Evolutionary conservation across 805 yeast genomes (phyloP), one percentile per base, ranked within the genome.

Genomic region (Candida sithepensis): DNA sequence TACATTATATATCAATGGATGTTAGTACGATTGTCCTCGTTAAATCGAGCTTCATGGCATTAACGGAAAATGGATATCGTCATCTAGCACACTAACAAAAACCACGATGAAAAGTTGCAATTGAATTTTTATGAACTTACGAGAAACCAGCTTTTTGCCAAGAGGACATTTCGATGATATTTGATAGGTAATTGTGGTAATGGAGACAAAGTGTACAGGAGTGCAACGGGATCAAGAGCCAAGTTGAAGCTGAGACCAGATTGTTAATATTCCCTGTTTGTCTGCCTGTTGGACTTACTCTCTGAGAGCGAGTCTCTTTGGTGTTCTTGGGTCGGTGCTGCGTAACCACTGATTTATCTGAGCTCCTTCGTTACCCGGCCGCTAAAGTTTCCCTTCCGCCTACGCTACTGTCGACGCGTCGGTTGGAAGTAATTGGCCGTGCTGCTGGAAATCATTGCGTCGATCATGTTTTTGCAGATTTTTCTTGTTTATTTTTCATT

Each of bases 71-170:
- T 2, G 41, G 39, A 4, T 16, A 10, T 24, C 41, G 14, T 8
- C 41, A 23, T 10, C n/a, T n/a, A 18, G 14, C 21, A 22, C 38
- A n/a, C 10, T 38, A 16, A 23, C 6, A 10, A 22, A 14, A 13
- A 19, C 3, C 12, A 33, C 23, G 6, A 14, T n/a, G 6, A 22
- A 22, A 30, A 30, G 14, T 4, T 30, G 14, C 34, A 30, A 30
- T 30, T 30, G 34, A 12, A 30, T 12, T 12, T 6, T 10, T 5
- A 30, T 30, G 19, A 32, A 73, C 78, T 48, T 75, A 79, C 72
- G 84, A 75, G 66, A 79, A 71, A 61, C 85, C 85, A 60, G 84
- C 84, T 67, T 79, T 78, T 73, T 79, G 79, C 84, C 84, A 80
- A 57, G 75, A 66, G 56, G 83, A 69, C 83, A 78, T 78, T 50